Evolutionary conservation across 805 yeast genomes (phyloP).

Genomic region (Zygoascus tannicola): DNA sequence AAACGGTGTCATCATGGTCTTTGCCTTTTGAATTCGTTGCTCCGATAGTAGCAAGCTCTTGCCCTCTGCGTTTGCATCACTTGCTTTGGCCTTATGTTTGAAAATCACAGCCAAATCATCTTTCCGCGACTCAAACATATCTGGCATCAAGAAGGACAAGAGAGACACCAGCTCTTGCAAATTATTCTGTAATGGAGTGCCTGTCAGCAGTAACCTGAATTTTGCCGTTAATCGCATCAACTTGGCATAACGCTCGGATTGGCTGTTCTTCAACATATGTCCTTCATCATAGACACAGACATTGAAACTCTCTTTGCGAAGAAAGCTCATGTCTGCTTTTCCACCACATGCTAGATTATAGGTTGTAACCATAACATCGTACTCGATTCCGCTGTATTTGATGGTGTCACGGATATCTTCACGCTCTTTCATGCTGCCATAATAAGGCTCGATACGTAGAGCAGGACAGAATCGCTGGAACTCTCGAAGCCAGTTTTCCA

Average conservation of each 20-base stretch:
- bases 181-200: conserved; percentile 95
- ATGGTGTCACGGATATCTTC: conserved; percentile 71
- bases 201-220: conserved; percentile 84
- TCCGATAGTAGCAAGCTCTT: conserved; percentile 71
- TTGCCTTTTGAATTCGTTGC: conserved; percentile 88
- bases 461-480: conserved; percentile 79
- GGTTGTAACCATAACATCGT: conserved; percentile 90
- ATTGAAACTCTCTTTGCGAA: conserved; percentile 67
- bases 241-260: conserved; percentile 77
- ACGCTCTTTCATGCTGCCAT: conserved; percentile 80
- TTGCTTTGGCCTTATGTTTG: conserved; percentile 76
- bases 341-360: conserved; percentile 86
- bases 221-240: conserved; percentile 74
- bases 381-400: conserved; percentile 41
- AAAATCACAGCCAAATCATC: conserved; percentile 77
- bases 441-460: conserved; percentile 80
- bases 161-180: conserved; percentile 82
- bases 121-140: conserved; percentile 66
- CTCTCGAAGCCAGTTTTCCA: conserved; percentile 96
- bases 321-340: conserved; percentile 69
- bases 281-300: conserved; percentile 96
- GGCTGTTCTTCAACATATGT: conserved; percentile 87
- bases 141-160: conserved; percentile 83
- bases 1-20: conserved; percentile 97
- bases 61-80: conserved; percentile 35